A percentile compares a stretch with the other conserved stretches of the same genome.
These are phyloP conservation scores for Aegilops sharonensis DNA, from an alignment of 176 grass and related monocot genomes.

Conservation along the genomic window DNA sequence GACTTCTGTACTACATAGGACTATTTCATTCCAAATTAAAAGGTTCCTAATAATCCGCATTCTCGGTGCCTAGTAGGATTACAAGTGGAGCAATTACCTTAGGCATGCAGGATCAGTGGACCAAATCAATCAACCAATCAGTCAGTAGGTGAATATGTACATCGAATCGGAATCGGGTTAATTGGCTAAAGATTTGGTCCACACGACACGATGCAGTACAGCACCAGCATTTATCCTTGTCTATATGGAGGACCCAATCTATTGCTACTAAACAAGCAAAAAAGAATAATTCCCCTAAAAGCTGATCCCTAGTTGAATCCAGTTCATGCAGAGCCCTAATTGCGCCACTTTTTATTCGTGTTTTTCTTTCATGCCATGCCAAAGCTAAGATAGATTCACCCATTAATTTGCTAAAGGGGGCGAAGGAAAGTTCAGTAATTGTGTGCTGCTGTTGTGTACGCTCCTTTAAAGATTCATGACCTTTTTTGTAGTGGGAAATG, in stretches of 20 bases:
- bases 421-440: background rate
- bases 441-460: background rate
- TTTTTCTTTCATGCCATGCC: conserved; percentile 16
- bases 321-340: conserved; percentile 31
- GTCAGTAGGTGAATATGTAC: conserved; percentile 12
- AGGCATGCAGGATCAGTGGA: no score
- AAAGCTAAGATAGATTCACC: conserved; percentile 36
- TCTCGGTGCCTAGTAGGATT: background rate
- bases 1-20: background rate
- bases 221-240: conserved; percentile 27
- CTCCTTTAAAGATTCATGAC: conserved; percentile 25
- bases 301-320: conserved; percentile 39
- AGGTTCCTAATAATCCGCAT: background rate
- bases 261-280: conserved; percentile 11
- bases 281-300: conserved; percentile 17
- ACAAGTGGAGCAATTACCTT: background rate
- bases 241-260: conserved; percentile 28
- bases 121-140: no score
- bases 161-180: background rate
- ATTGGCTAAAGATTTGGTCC: conserved; percentile 32
- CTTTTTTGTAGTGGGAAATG: conserved; percentile 27
- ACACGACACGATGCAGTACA: conserved; percentile 24
- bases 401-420: background rate
- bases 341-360: conserved; percentile 8
- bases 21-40: background rate